A percentile compares a stretch with the other conserved stretches of the same genome.
Evolutionary conservation across 164 flowering plant species (phyloP).

Genomic region (Umbilicus rupestris): DNA sequence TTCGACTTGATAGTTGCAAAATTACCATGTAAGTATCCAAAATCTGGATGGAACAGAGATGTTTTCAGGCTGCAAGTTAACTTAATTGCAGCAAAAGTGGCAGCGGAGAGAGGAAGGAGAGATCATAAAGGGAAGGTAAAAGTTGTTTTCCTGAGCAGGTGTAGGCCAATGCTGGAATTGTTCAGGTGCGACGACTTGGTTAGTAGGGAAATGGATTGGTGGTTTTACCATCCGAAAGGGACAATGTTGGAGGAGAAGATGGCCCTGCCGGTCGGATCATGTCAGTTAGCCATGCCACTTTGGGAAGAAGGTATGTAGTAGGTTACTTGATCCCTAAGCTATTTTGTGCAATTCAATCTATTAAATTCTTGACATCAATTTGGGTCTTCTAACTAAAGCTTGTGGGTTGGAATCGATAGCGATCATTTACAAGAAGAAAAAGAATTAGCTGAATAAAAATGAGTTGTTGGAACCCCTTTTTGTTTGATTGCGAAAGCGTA

Average conservation of each 20-base stretch:
- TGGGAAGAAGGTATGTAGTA: slow-evolving; percentile 65
- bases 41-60: slow-evolving; percentile 63
- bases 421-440: too few species aligned
- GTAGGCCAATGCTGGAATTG: slow-evolving; percentile 84
- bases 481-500: not conserved
- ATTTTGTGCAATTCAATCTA: not conserved
- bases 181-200: slow-evolving; percentile 72
- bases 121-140: slow-evolving; percentile 30
- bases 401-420: too few species aligned
- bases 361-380: not conserved
- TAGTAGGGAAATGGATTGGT: slow-evolving; percentile 64
- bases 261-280: slow-evolving; percentile 73
- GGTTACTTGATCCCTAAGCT: slow-evolving; percentile 4
- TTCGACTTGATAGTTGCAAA: slow-evolving; percentile 64
- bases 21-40: slow-evolving; percentile 57
- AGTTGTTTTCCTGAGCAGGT: slow-evolving; percentile 55
- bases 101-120: slow-evolving; percentile 51
- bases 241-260: slow-evolving; percentile 51
- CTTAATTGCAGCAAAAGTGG: slow-evolving; percentile 51
- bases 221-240: slow-evolving; percentile 49
- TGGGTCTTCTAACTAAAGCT: too few species aligned
- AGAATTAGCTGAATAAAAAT: not conserved
- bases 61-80: slow-evolving; percentile 71
- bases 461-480: not conserved
- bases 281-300: slow-evolving; percentile 67